These are phyloP conservation scores for Sambucus nigra DNA, from an alignment of 129 eudicot genomes.

Conservation along the genomic window DNA sequence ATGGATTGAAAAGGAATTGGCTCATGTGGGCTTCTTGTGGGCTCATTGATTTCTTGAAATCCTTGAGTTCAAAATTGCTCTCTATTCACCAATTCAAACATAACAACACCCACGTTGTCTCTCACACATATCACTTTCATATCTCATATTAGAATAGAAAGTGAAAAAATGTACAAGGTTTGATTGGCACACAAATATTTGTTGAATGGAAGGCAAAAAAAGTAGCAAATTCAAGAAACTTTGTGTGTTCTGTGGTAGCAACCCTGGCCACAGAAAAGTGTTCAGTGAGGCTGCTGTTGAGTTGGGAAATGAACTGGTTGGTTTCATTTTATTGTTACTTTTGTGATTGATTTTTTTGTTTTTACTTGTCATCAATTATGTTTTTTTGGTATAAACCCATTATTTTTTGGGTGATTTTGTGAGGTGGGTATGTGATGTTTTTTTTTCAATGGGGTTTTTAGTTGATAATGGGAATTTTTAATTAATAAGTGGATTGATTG, in stretches of 20 bases:
- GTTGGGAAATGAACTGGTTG: slow-evolving; percentile 81
- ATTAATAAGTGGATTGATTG: background rate
- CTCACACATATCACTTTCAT: background rate
- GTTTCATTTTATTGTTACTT: too few species aligned
- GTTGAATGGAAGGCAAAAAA: slow-evolving; percentile 37
- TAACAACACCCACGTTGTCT: slow-evolving; percentile 27
- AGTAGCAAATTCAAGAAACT: slow-evolving; percentile 58
- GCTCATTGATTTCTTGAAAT: background rate
- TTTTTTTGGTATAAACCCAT: too few species aligned
- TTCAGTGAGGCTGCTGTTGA: slow-evolving; percentile 88
- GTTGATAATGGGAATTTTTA: background rate
- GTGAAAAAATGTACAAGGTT: slow-evolving; percentile 16
- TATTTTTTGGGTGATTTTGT: too few species aligned
- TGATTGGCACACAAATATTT: slow-evolving; percentile 9
- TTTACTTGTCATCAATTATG: background rate
- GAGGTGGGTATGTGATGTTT: too few species aligned
- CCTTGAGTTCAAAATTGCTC: background rate
- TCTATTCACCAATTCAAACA: slow-evolving; percentile 10
- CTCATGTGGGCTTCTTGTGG: slow-evolving; percentile 27
- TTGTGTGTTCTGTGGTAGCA: slow-evolving; percentile 93
- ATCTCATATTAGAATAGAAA: background rate
- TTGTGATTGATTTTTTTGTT: too few species aligned
- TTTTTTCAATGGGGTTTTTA: background rate
- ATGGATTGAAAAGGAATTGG: slow-evolving; percentile 19
- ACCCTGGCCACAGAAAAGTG: slow-evolving; percentile 72